Conservation (phyloP, 2,329 filamentous ascomycete genomes). For the Fusarium siculi region DNA sequence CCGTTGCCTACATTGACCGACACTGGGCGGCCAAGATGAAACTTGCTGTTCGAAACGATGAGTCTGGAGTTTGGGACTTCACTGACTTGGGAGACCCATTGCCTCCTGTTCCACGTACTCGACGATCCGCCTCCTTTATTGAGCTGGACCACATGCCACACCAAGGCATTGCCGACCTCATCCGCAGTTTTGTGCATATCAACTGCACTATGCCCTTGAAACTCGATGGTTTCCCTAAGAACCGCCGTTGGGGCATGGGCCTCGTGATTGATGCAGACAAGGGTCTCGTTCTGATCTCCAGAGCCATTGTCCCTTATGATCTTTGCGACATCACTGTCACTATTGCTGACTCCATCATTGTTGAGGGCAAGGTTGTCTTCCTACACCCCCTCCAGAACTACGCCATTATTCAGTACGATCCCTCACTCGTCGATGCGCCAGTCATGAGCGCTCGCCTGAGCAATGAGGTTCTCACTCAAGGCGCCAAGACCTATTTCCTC, state of each 20-base stretch:
- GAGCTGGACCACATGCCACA: constrained; percentile 89
- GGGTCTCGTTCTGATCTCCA: constrained; percentile 91
- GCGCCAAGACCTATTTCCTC: constrained; percentile 93
- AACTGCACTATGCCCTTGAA: constrained; percentile 94
- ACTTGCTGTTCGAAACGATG: constrained; percentile 88
- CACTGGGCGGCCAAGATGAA: constrained; percentile 98
- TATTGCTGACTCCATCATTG: constrained; percentile 94
- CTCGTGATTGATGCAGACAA: constrained; percentile 97
- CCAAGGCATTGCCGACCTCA: constrained; percentile 89
- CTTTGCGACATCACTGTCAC: constrained; percentile 96
- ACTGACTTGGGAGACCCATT: constrained; percentile 83
- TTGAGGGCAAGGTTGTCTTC: constrained; percentile 94
- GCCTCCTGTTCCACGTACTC: constrained; percentile 76
- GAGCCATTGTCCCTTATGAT: constrained; percentile 95
- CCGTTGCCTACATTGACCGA: constrained; percentile 90
- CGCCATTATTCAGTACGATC: constrained; percentile 93
- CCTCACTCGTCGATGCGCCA: constrained; percentile 89
- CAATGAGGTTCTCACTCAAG: constrained; percentile 85
- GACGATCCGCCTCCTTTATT: constrained; percentile 88
- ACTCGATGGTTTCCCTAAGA: constrained; percentile 96
- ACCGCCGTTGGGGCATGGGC: constrained; percentile 93
- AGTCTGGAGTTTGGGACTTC: constrained; percentile 94
- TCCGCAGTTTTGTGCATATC: constrained; percentile 94
- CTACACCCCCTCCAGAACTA: constrained; percentile 98
- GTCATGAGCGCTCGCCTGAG: constrained; percentile 90